These are phyloP conservation scores for Fusarium phyllophilum DNA, from an alignment of 2,329 filamentous ascomycete species.

Conservation along the genomic window DNA sequence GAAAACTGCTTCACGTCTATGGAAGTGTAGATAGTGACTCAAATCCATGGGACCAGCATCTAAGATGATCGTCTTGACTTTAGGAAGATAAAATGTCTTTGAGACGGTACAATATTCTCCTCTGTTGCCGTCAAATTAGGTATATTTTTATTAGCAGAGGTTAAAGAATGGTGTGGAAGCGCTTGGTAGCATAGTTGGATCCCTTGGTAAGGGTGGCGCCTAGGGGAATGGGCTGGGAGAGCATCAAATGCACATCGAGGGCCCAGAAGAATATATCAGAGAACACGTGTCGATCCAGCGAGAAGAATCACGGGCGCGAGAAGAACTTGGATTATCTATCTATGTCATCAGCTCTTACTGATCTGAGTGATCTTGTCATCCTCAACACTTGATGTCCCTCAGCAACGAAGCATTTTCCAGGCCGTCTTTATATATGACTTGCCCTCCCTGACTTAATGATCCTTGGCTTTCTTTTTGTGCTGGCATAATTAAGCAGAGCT, in stretches of 20 bases:
- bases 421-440: neutral
- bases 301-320: too few relatives aligned
- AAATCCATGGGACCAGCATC: neutral
- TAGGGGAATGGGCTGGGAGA: neutral
- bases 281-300: neutral
- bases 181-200: too few relatives aligned
- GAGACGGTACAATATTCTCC: too few relatives aligned
- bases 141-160: neutral
- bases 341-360: neutral
- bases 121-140: fast-evolving
- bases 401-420: neutral
- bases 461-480: neutral
- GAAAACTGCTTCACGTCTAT: neutral
- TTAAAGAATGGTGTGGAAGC: neutral
- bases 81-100: neutral
- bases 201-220: neutral
- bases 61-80: neutral
- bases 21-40: neutral
- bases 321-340: neutral
- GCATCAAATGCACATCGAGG: neutral
- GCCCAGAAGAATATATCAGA: too few relatives aligned
- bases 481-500: neutral
- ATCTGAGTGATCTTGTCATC: neutral
- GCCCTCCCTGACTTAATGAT: fast-evolving
- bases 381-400: neutral